Base-by-base conservation (phyloP, 495 filamentous ascomycete genomes). In the Thermothielavioides terrestris region DNA sequence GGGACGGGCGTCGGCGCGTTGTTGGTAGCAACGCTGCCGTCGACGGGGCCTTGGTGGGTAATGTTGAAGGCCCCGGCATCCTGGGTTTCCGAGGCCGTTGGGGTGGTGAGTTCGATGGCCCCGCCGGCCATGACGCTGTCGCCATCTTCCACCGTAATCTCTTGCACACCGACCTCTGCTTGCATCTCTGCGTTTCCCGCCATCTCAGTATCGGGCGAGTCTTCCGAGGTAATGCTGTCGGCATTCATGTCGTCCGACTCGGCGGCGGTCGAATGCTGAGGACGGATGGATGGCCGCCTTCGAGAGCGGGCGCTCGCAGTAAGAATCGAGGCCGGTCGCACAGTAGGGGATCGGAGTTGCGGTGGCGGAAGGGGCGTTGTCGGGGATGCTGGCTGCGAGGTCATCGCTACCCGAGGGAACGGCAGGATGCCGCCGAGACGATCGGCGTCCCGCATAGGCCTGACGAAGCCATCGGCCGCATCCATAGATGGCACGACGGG, bases 31-130 rank as follows among this genome's bases (percentile, higher is more conserved):
- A 94, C 83, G 69, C 89, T 95, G 17, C 88, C 88, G 66, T 95
- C 91, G 22, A 94, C 79, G 4, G 82, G 76, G 27, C 84, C 86
- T 34, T 88, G 82, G 63, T 95, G 92, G n/a, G 88, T 90, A 58
- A 98, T 95, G 64, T 95, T 94, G 67, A 98, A 95, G 0, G 89
- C 89, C 52, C 89, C 88, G 3, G 82, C 77, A 39, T 95, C 90
- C 54, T 85, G 85, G 12, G 81, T 77, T 61, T 92, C 89, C 1
- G 91, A 87, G 1, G 84, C 84, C 43, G 89, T 85, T 2, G 83
- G 82, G 6, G 85, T 83, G 9, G 81, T 79, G 42, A 95, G 63
- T 45, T 81, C 83, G 45, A 95, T 80, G 12, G 83, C 74, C 2
- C 87, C 77, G 26, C 80, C 82, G 35, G 87, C 84, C 43, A 96